Evolutionary conservation across 2,329 filamentous ascomycete species (phyloP), one percentile per base, ranked within the genome.

Genomic region (Microascus cirrosus): DNA sequence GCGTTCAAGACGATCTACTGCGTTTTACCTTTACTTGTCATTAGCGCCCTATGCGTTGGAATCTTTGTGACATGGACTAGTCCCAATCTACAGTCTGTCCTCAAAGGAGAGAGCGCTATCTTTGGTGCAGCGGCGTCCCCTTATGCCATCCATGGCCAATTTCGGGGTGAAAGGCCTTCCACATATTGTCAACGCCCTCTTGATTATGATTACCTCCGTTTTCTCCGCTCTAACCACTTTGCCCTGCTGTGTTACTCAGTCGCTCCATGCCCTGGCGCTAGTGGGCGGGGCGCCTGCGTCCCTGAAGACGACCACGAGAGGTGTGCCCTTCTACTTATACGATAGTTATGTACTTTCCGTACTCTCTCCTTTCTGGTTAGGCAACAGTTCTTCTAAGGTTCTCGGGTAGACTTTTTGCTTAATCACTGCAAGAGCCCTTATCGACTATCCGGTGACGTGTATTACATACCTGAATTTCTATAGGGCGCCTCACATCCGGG

Each of bases 1-100:
- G 87, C 87, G 1, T 90, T 82, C 72, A 89, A 88, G 64, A 84
- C 83, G 0, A 84, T 89, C 7, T 89, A 89, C 70, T 87, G 67
- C 82, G 87, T 52, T 78, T 87, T 58, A 76, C 68, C 85, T 39
- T 76, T 76, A 54, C 75, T 83, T 42, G 73, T 86, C 36, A 77
- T 87, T 2, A 85, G 86, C 4, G 82, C 84, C 2, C 73, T 91
- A 1, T 78, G 77, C 28, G 80, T 87, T 24, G 85, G 85, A n/a
- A 85, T 88, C 54, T 69, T 87, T 54, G 77, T 90, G 54, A 77
- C 86, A 3, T 84, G 83, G 66, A 80, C 87, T 59, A 83, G 89
- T 63, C 56, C 55, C 10, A 39, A 73, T 12, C 74, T 86, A 36
- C 68, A 76, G 63, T 65, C 73, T 54, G 67, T 68, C n/a, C 73